Base-by-base conservation (phyloP, 2,329 filamentous ascomycete species). In the Stagonosporopsis vannaccii region DNA sequence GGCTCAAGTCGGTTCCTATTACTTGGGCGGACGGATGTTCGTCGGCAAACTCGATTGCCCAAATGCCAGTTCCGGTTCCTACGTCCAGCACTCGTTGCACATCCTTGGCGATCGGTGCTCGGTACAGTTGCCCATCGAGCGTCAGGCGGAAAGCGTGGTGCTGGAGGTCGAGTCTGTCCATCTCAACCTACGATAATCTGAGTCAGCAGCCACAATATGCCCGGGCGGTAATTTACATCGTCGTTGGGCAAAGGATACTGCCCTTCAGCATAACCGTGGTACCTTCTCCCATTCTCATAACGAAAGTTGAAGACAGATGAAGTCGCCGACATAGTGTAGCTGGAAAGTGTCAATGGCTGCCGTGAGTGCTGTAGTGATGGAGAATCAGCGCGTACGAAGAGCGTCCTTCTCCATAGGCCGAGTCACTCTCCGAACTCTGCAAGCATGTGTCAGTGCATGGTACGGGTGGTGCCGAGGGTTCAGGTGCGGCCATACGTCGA, bases 61-160 rank as follows among this genome's bases (percentile, higher is more conserved):
- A 75, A 43, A 74, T 72, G 1, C 72, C 72, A 3, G 72, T 74
- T 0, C 72, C 72, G 12, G 66, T 71, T 3, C 72, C 71, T 15
- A 75, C 61, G 17, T 75, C 72, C 3, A 75, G 66, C 0, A 73
- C 70, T 23, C 61, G 60, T 36, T 71, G 70, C 5, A 73, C 54
- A n/a, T 71, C 46, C 9, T 67, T 40, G 2, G 62, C 44, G 6
- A 74, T 66, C 0, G 71, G 71, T 0, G 71, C 70, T 19, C 64
- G 61, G 37, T 71, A 69, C 1, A 74, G 58, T n/a, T 58, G 64
- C 7, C 69, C 70, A 23, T 72, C 69, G 1, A 73, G 60, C 3
- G 69, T 72, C n/a, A 73, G 59, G n/a, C 68, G 67, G 42, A 74
- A 73, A 17, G 67, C 66, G 28, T 72, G 70, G 46, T 74, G 72